Evolutionary conservation across 2,329 filamentous ascomycete species (phyloP), one percentile per base, ranked within the genome.

Genomic region (Geosmithia putterillii): DNA sequence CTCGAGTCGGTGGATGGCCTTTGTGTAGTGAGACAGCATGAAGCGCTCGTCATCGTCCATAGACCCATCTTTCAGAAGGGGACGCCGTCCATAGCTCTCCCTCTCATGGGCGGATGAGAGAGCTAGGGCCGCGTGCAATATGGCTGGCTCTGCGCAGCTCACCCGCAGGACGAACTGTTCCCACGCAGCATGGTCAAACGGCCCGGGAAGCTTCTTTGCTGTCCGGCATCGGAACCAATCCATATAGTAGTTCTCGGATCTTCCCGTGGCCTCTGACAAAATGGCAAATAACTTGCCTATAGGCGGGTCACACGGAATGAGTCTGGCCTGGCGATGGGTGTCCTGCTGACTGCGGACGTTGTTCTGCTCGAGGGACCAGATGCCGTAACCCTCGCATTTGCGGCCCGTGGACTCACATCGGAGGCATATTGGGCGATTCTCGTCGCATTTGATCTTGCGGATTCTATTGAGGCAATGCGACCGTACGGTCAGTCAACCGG

Each of bases 101-200:
- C 43, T 38, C 40, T 45, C 51, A 45, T 64, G 64, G 0, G 57
- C 54, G 4, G 62, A 58, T n/a, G 59, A 58, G 15, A 69, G 47
- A 10, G 66, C 61, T 6, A 67, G 48, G 10, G 64, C 50, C 3
- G 66, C 65, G 51, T 68, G 64, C n/a, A 61, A 48, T 3, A 69
- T 55, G 4, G 64, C 62, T 0, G 63, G 60, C 42, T 67, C 65
- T 9, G 52, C 51, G 3, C 48, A 45, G 41, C 59, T 59, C 3
- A 62, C 61, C 42, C 66, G 63, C 6, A 66, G 47, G 5, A 69
- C 52, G 8, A 65, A 47, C 3, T 45, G 55, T 12, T 57, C 53
- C 65, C 65, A 69, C 45, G 67, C 65, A 2, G 50, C 54, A 2
- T 57, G 59, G 8, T 44, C 25, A 44, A 62, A 63, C 2, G 55